Evolutionary conservation across 768 basidiomycete genomes (phyloP), one percentile per base, ranked within the genome.

Genomic region (Pisolithus sp.): DNA sequence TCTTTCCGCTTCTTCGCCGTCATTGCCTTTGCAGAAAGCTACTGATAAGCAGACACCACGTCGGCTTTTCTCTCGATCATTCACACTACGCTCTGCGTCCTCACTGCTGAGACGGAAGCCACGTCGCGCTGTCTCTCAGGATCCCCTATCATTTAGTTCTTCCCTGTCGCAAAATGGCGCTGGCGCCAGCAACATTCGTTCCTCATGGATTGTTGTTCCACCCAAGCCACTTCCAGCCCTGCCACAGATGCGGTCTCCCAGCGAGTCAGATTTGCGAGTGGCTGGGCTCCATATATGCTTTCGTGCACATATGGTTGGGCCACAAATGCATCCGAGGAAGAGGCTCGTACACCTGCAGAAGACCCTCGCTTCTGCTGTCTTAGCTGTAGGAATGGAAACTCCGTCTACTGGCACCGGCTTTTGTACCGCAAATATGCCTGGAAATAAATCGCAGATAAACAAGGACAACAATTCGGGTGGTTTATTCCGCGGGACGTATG

Each of bases 401-500:
- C 63, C 71, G 0, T 63, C 68, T 15, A 52, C 48, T 17, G 60
- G 53, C 37, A 30, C 46, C 10, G 20, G 44, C 26, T 48, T 15
- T 17, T 34, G 48, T 39, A 42, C 55, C 12, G 50, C 28, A 30
- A 46, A 43, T 1, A 31, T 37, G 17, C 51, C 46, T 18, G 46
- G 10, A 5, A 20, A 45, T 20, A 23, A 18, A 24, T n/a, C 23
- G 2, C 58, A 50, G 36, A 37, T 7, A 2, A n/a, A 24, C 48
- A 53, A 53, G 46, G 47, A 62, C 20, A 60, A 51, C 50, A 55
- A 53, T 8, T 18, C 63, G n/a, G 59, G 63, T 39, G 62, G 71
- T 26, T 57, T 75, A 48, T 75, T 71, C 56, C 66, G 69, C 23
- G 73, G 73, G 23, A 75, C 73, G 18, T 75, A 73, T 55, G 73